A percentile compares a stretch with the other conserved stretches of the same genome.
phyloP scores from a whole-genome alignment of 352 stramenopile species.

The Phytophthora podocarpi region DNA sequence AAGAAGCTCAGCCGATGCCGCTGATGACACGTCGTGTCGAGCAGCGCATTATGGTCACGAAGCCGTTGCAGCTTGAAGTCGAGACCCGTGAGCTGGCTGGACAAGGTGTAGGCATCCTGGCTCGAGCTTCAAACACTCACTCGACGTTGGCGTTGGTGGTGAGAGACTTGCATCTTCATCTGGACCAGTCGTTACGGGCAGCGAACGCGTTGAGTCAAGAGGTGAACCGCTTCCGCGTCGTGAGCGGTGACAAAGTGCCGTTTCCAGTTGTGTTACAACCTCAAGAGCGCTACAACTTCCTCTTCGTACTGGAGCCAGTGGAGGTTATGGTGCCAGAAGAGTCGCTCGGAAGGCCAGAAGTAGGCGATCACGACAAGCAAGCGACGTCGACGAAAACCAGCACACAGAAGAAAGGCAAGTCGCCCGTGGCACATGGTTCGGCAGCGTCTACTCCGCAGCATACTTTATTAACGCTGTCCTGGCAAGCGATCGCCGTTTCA shows the following conservation, averaged over 20 bases:
- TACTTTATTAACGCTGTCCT: slow-evolving; percentile 68
- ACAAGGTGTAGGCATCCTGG: slow-evolving; percentile 53
- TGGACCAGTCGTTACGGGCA: slow-evolving; percentile 49
- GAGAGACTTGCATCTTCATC: slow-evolving; percentile 68
- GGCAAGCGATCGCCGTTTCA: slow-evolving; percentile 40
- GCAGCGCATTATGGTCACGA: slow-evolving; percentile 50
- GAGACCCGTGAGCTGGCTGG: slow-evolving; percentile 50
- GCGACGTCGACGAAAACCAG: slow-evolving; percentile 4
- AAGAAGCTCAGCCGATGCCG: slow-evolving; percentile 46
- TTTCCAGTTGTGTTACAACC: slow-evolving; percentile 63
- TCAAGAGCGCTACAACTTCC: slow-evolving; percentile 72
- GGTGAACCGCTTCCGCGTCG: slow-evolving; percentile 36
- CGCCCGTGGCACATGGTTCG: neutral
- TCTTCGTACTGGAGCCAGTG: slow-evolving; percentile 49
- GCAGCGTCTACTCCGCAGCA: slow-evolving; percentile 34
- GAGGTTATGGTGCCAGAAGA: slow-evolving; percentile 20
- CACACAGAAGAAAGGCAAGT: slow-evolving; percentile 25
- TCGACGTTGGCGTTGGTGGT: slow-evolving; percentile 44
- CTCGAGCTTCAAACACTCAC: slow-evolving; percentile 55
- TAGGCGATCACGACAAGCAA: slow-evolving; percentile 10
- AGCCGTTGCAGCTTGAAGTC: slow-evolving; percentile 64
- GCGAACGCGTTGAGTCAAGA: slow-evolving; percentile 4
- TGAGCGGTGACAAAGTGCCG: slow-evolving; percentile 44
- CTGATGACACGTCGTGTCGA: slow-evolving; percentile 55
- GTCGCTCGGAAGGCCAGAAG: slow-evolving; percentile 9